Evolutionary conservation across 345 rosid species (phyloP), one percentile per base, ranked within the genome.

Genomic region (Nasturtium officinale): DNA sequence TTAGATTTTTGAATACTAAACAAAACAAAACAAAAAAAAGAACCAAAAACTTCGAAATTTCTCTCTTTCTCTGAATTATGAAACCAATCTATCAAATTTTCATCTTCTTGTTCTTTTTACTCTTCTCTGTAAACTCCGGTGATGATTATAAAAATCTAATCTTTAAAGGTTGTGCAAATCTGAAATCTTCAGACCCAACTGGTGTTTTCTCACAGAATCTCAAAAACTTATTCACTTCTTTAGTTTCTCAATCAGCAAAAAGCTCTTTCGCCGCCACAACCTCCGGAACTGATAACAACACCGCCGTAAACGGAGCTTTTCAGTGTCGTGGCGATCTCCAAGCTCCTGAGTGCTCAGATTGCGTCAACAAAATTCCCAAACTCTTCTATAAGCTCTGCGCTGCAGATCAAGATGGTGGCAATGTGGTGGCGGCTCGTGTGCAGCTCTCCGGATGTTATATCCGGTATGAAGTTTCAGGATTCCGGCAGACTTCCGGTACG

Each of bases 271-370:
- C 77, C 53, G 54, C 81, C 4, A 59, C 86, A 33, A 79, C 86
- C 28, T 67, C 84, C 23, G 98, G 97, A 1, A 85, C 81, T 6
- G 87, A 84, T 52, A 83, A 80, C 17, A 32, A 64, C 20, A 72
- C 74, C 53, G 87, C 87, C 64, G 81, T 89, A 45, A 60, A 28
- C 28, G 98, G 97, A 2, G 87, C 85, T 26, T 89, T 79, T 50
- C 98, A 90, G 83, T 93, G 98, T 85, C 84, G 97, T 17, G 97
- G 98, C 3, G 97, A 93, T 80, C 92, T 93, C 65, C 72, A 87
- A 20, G 33, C 61, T 4, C 1, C 82, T 70, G 72, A 85, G 47
- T 93, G 97, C 74, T 68, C 53, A 62, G 74, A 73, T 21, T 94
- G 98, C 66, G 87, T 94, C 1, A 45, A 81, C 69, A 83, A 79